Evolutionary conservation across 495 filamentous ascomycete species (phyloP), one percentile per base, ranked within the genome.

Genomic region (Penicillium coprophilum): DNA sequence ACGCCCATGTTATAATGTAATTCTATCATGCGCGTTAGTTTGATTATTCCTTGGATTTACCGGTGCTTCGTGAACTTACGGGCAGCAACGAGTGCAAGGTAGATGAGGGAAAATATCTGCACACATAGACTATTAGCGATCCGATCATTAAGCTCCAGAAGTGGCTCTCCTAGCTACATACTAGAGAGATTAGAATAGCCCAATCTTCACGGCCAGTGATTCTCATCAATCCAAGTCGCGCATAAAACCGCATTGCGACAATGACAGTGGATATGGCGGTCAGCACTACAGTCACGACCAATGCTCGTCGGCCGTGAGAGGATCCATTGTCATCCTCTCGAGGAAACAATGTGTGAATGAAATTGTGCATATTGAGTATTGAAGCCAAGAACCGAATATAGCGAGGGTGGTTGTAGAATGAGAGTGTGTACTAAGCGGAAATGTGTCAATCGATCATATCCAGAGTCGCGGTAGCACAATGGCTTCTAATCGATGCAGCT

Each of bases 171-270:
- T 5, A 15, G 24, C 1, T 15, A 19, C 49, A 20, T 58, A 71
- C 64, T 60, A 74, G 27, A 36, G 73, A 66, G 12, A 56, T 34
- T 8, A 73, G 15, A 56, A 76, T 71, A 6, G 63, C 62, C 63
- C 66, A 74, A 51, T 76, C 73, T 53, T 76, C 73, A 27, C 65
- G 69, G 20, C 73, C 73, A 23, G 63, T 70, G 6, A 65, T 45
- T 46, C 72, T 74, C 60, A 76, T 71, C 56, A 76, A 46, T 1
- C 68, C 62, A 27, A 69, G 27, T 28, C 72, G 57, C n/a, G 73
- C 68, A 34, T 64, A 72, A 11, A 74, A 55, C 2, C 73, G 69
- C 68, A 76, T 65, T 3, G 50, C 61, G 10, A 76, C 71, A 31
- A 68, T 58, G 2, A 71, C 4, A 19, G 61, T 44, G 1, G 71